phyloP scores from a whole-genome alignment of 2,329 filamentous ascomycete species.

The Calonectria pseudoreteaudii region DNA sequence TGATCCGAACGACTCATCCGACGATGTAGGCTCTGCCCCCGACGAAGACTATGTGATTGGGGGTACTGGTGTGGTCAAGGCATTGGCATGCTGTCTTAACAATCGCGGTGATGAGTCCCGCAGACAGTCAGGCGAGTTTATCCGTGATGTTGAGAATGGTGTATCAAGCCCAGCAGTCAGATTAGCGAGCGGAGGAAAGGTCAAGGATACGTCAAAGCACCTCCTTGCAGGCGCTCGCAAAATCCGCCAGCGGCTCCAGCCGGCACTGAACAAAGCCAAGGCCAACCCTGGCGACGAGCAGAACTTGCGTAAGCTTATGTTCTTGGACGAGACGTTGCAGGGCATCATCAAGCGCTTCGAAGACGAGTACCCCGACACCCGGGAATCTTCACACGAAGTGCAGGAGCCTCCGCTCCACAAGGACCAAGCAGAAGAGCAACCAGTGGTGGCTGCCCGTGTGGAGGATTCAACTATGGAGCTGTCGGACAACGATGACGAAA shows the following conservation, averaged over 20 bases:
- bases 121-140: constrained; percentile 63
- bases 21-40: constrained; percentile 77
- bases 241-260: constrained; percentile 85
- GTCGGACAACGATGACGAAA: constrained; percentile 64
- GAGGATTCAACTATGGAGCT: constrained; percentile 51
- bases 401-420: constrained; percentile 28
- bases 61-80: constrained; percentile 94
- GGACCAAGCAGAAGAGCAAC: constrained; percentile 33
- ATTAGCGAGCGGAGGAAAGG: constrained; percentile 66
- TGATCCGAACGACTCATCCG: constrained; percentile 62
- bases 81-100: constrained; percentile 88
- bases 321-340: constrained; percentile 88
- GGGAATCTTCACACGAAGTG: constrained; percentile 50
- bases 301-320: constrained; percentile 84
- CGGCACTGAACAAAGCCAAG: constrained; percentile 81
- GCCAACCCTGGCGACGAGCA: constrained; percentile 77
- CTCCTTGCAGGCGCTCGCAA: constrained; percentile 88
- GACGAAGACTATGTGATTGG: constrained; percentile 97
- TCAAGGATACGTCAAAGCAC: constrained; percentile 94
- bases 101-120: constrained; percentile 76
- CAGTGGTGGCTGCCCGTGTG: constrained; percentile 38
- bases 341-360: constrained; percentile 96
- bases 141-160: constrained; percentile 64
- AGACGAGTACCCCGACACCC: constrained; percentile 93
- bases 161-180: constrained; percentile 55